Conservation (phyloP, 345 rosid genomes). For the Populus nigra region DNA sequence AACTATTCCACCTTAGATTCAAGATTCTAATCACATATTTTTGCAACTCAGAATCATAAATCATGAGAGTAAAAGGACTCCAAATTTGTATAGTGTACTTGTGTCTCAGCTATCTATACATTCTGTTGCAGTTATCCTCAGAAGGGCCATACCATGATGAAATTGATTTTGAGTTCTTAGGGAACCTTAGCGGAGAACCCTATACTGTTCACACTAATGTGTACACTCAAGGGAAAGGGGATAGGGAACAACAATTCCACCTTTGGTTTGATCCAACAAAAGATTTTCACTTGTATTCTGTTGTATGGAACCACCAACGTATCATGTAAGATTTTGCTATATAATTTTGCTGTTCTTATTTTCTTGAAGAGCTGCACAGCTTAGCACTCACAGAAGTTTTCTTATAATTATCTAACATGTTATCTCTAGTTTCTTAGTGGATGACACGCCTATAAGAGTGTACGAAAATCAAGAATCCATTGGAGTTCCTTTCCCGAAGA, state of each 20-base stretch:
- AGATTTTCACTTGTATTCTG: conserved; percentile 21
- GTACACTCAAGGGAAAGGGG: conserved; percentile 13
- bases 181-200: conserved; percentile 25
- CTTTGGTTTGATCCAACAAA: conserved; percentile 29
- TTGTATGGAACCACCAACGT: conserved; percentile 17
- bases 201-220: conserved; percentile 24
- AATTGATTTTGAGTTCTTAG: conserved; percentile 25
- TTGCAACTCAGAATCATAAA: too few relatives aligned
- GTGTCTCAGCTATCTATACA: background rate
- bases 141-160: conserved; percentile 25
- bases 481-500: conserved; percentile 26
- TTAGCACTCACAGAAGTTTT: too few relatives aligned
- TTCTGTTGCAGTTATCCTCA: conserved; percentile 21
- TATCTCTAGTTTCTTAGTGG: conserved; percentile 19
- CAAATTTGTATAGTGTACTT: background rate
- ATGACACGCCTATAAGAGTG: conserved; percentile 19
- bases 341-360: too few relatives aligned
- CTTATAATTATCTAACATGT: background rate
- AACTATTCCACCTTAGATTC: too few relatives aligned
- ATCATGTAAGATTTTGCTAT: conserved; percentile 19
- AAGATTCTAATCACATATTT: too few relatives aligned
- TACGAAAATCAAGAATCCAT: conserved; percentile 15
- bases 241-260: conserved; percentile 23
- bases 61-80: too few relatives aligned
- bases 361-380: too few relatives aligned